Conservation (phyloP, 768 basidiomycete genomes). For the Daedaleopsis nitida region DNA sequence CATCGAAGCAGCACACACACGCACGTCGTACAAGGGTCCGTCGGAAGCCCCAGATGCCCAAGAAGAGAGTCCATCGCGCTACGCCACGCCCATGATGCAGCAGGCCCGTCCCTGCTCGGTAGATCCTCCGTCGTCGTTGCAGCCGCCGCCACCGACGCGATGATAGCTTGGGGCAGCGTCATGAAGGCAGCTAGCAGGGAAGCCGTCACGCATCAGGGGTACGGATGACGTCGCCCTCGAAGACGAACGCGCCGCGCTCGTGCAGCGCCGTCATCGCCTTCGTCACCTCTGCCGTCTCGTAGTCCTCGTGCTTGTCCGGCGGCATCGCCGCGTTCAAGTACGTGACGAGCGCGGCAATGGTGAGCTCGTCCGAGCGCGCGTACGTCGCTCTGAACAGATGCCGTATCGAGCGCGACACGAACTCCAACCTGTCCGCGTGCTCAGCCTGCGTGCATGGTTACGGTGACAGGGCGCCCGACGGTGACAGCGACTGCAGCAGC, state of each 20-base stretch:
- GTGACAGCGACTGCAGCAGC: neutral
- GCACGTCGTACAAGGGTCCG: no score
- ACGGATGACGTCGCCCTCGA: constrained; percentile 37
- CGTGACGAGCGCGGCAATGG: constrained; percentile 65
- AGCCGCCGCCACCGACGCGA: no score
- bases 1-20: no score
- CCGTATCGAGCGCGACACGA: constrained; percentile 60
- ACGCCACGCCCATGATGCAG: no score
- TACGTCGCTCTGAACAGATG: constrained; percentile 73
- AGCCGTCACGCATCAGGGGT: neutral
- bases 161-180: no score
- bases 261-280: constrained; percentile 34
- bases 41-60: no score
- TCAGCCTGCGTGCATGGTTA: neutral
- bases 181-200: no score
- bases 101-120: no score
- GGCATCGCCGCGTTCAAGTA: constrained; percentile 80
- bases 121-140: no score
- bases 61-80: no score
- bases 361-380: constrained; percentile 65
- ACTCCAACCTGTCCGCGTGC: constrained; percentile 46
- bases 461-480: no score
- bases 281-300: constrained; percentile 71
- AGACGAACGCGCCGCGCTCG: constrained; percentile 31
- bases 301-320: constrained; percentile 78